phyloP scores from a whole-genome alignment of 345 rosid species.

The Murraya paniculata region DNA sequence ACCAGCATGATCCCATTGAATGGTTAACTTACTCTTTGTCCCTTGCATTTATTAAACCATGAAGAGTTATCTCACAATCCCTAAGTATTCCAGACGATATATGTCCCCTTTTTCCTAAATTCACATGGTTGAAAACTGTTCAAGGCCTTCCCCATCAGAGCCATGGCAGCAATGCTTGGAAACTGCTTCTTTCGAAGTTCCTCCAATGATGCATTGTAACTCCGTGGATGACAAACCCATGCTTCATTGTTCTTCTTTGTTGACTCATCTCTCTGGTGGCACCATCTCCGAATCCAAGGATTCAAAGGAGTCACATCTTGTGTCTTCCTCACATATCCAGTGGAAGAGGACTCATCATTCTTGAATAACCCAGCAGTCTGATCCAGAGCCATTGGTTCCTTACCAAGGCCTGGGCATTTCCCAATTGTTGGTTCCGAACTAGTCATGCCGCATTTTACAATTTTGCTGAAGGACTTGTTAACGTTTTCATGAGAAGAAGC shows the following conservation, averaged over 20 bases:
- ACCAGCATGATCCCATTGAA: neutral
- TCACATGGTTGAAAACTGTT: conserved; percentile 57
- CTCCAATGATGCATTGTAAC: conserved; percentile 26
- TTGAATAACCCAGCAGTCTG: conserved; percentile 16
- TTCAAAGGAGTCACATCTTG: conserved; percentile 34
- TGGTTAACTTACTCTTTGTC: neutral
- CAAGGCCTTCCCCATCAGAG: conserved; percentile 87
- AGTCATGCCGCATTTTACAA: conserved; percentile 27
- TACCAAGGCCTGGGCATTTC: conserved; percentile 26
- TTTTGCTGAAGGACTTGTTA: conserved; percentile 31
- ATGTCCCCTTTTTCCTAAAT: conserved; percentile 47
- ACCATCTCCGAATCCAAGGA: conserved; percentile 84
- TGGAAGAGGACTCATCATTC: conserved; percentile 29
- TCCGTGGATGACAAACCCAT: conserved; percentile 36
- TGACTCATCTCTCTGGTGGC: conserved; percentile 30
- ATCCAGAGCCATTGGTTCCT: conserved; percentile 22
- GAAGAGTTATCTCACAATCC: conserved; percentile 10
- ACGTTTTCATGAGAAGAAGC: conserved; percentile 38
- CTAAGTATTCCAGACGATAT: conserved; percentile 61
- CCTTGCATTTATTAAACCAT: neutral
- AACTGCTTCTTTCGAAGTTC: conserved; percentile 52
- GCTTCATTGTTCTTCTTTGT: conserved; percentile 24
- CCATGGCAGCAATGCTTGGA: conserved; percentile 97
- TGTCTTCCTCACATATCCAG: conserved; percentile 24
- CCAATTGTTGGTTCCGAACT: conserved; percentile 29